Conservation (phyloP, 805 yeast species). For the Tetrapisispora pingtungensis region DNA sequence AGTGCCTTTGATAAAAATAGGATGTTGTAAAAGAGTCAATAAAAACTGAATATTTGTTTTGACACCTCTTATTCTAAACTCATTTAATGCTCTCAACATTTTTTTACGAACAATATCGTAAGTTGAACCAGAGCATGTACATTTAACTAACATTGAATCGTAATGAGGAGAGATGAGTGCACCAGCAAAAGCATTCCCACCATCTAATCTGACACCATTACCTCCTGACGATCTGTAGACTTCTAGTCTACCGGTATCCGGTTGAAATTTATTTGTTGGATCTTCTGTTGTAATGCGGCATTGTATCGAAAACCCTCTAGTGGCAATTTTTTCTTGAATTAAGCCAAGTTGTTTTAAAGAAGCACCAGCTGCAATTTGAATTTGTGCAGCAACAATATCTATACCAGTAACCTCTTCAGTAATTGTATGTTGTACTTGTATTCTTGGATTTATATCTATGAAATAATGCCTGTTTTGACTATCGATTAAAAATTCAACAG, state of each 20-base stretch:
- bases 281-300: constrained; percentile 98
- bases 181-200: constrained; percentile 97
- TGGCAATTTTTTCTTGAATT: constrained; percentile 83
- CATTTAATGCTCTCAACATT: constrained; percentile 92
- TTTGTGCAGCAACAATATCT: constrained; percentile 96
- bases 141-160: constrained; percentile 94
- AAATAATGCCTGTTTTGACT: constrained; percentile 87
- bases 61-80: constrained; percentile 96
- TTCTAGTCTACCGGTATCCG: constrained; percentile 95
- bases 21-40: constrained; percentile 79
- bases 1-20: constrained; percentile 67
- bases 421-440: constrained; percentile 95
- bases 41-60: constrained; percentile 95
- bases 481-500: constrained; percentile 94
- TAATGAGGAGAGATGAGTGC: constrained; percentile 91
- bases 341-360: constrained; percentile 80
- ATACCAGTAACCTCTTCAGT: constrained; percentile 97
- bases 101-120: constrained; percentile 92
- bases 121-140: constrained; percentile 92
- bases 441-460: constrained; percentile 95
- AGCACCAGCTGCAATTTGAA: constrained; percentile 97
- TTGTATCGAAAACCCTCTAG: constrained; percentile 97
- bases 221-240: constrained; percentile 98
- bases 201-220: constrained; percentile 95
- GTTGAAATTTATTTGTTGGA: constrained; percentile 90